Base-by-base conservation (phyloP, 75 land plant species). In the Larix kaempferi region DNA sequence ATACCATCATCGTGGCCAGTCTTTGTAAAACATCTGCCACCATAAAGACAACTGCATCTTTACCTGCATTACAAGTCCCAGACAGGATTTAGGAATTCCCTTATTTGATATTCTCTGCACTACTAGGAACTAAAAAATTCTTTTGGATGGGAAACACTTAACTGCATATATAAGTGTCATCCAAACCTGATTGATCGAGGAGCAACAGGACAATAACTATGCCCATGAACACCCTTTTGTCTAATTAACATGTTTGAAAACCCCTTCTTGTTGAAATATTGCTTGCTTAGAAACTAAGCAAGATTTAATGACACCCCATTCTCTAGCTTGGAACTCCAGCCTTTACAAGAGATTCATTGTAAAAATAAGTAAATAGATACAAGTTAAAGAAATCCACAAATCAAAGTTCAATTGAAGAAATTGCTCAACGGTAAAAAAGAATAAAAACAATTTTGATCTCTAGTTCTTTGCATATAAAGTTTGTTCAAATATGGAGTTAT, bases 111-210 rank as follows among this genome's bases (percentile, higher is more conserved):
- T 69, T 37, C 39, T 44, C 5, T 19, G 13, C 29, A 15, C 27
- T 15, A 64, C 39, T 16, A 65, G 21, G 35, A 65, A 29, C 35
- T 33, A 3, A 33, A 33, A 29, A 33, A 16, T 12, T 16, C 1
- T 64, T 33, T 65, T 6, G 29, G 35, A 33, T 65, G 39, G 37
- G 23, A 41, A 21, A 12, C 22, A 39, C 4, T 39, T 22, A 41
- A 67, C 19, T 69, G 72, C n/a, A 41, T 35, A 10, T 41, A 39
- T 19, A 41, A 41, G 72, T 5, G 39, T 37, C 35, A 69, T 69
- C 72, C 49, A 69, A 69, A 69, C 72, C 72, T 69, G 52, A 41
- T 39, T 35, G 72, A 37, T 69, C n/a, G 52, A 37, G n/a, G 11
- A 37, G 41, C 12, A 33, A 8, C 37, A 21, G 23, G 12, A 39